A percentile compares a stretch with the other conserved stretches of the same genome.
Conservation (phyloP, 352 stramenopile genomes). For the Phytophthora nicotianae region DNA sequence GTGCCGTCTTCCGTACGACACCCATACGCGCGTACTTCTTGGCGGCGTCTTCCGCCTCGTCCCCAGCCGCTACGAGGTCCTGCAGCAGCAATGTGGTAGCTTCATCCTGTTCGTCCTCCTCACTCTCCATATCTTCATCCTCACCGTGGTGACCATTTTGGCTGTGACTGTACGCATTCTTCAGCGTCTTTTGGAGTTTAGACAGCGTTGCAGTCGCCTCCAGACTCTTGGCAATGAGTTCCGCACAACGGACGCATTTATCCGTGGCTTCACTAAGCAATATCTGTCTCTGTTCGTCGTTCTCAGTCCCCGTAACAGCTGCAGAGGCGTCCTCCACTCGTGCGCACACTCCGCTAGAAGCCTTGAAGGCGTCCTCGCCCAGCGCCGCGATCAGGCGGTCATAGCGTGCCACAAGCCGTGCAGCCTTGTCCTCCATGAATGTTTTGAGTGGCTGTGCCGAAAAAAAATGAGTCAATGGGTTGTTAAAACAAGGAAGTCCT, state of each 20-base stretch:
- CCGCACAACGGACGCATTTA: conserved; percentile 73
- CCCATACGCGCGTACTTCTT: conserved; percentile 58
- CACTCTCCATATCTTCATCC: conserved; percentile 46
- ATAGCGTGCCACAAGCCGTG: conserved; percentile 45
- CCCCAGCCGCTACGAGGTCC: conserved; percentile 58
- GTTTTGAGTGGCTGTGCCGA: conserved; percentile 27
- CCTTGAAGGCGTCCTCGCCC: conserved; percentile 60
- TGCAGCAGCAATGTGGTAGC: conserved; percentile 59
- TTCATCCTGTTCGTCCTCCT: conserved; percentile 42
- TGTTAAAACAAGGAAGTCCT: background rate
- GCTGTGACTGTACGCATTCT: conserved; percentile 28
- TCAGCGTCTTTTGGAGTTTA: conserved; percentile 52
- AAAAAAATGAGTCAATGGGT: background rate
- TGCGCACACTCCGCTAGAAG: conserved; percentile 32
- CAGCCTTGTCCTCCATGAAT: conserved; percentile 18
- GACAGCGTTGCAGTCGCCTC: conserved; percentile 51
- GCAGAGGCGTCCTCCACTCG: conserved; percentile 45
- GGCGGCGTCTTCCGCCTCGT: conserved; percentile 52
- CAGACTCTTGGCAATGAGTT: conserved; percentile 80
- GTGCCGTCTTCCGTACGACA: conserved; percentile 52
- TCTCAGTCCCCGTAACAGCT: conserved; percentile 26
- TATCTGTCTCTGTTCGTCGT: conserved; percentile 38
- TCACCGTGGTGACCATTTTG: conserved; percentile 33
- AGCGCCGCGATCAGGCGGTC: conserved; percentile 66
- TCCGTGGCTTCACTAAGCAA: conserved; percentile 47